Percentiles rank a stretch among this genome's conserved stretches.
phyloP scores from a whole-genome alignment of 2,329 filamentous ascomycete species.

The Botrytis fragariae region DNA sequence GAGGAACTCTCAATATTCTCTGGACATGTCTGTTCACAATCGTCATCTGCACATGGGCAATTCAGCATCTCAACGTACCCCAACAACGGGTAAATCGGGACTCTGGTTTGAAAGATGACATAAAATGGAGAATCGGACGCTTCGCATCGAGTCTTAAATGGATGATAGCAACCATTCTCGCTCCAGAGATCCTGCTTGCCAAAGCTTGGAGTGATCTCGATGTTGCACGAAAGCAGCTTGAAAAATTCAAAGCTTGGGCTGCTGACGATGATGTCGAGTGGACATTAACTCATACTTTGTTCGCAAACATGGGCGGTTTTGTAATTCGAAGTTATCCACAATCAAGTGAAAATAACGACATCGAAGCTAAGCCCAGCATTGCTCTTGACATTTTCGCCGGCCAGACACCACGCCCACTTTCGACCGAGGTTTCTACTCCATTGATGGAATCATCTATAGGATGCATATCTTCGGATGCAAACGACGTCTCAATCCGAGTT shows the following conservation, averaged over 20 bases:
- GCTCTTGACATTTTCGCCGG: neutral
- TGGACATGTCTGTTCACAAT: conserved; percentile 29
- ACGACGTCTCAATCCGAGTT: neutral
- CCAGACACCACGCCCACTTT: neutral
- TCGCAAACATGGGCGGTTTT: conserved; percentile 29
- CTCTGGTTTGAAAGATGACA: neutral
- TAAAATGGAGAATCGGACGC: conserved; percentile 8
- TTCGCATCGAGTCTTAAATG: conserved; percentile 18
- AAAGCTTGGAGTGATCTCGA: conserved; percentile 19
- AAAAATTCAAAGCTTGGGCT: conserved; percentile 13
- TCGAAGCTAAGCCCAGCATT: conserved; percentile 3
- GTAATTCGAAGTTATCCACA: conserved; percentile 11
- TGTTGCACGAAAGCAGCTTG: conserved; percentile 4
- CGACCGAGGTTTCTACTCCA: neutral
- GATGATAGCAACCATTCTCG: conserved; percentile 22
- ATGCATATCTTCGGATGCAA: neutral
- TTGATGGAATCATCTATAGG: neutral
- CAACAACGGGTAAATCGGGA: conserved; percentile 4
- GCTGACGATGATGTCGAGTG: conserved; percentile 21
- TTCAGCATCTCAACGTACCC: conserved; percentile 32
- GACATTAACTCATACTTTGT: conserved; percentile 25
- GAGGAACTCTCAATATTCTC: conserved; percentile 30
- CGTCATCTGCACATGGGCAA: conserved; percentile 26
- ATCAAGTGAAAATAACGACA: neutral
- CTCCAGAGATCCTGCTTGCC: conserved; percentile 22